Evolutionary conservation across 352 stramenopile genomes (phyloP), one percentile per base, ranked within the genome.

Genomic region (Globisporangium nunn): DNA sequence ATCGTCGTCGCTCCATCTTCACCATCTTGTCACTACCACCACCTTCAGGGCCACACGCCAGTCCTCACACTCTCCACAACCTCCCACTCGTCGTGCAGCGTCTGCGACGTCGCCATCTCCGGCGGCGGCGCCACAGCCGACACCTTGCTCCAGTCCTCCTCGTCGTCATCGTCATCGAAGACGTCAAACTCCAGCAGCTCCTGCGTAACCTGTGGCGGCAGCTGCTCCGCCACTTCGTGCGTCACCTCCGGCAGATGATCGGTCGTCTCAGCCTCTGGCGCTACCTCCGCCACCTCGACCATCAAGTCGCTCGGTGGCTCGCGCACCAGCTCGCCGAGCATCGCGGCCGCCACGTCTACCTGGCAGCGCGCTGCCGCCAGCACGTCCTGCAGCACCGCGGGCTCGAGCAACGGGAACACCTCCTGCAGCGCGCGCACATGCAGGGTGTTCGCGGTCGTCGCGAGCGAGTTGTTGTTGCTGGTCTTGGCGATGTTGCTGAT

Each of bases 51-150:
- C 43, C 17, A 48, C 23, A 14, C 12, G 40, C 40, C 15, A 4
- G 12, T n/a, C 5, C 14, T 48, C 43, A 14, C 43, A 18, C 17
- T 48, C 43, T 48, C 74, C 10, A 91, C 68, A n/a, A 88, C 66
- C 52, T 91, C 78, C 81, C 81, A 88, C 46, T 88, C 76, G 60
- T 91, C 71, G 51, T 85, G 76, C 30, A 88, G 41, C 41, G 41
- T n/a, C 15, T 48, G 43, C 71, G 44, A 86, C 55, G 11, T 85
- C 72, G 73, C 76, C 87, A 46, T 71, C 61, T 17, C 40, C 8
- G 57, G 33, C 6, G 14, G 1, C 6, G 46, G 40, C 6, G 49
- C 17, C 49, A 52, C 56, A n/a, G 48, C 68, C 28, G 64, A 52
- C 39, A 86, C 74, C 29, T 84, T 68, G 54, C 75, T 79, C 79